Conservation (phyloP, 352 stramenopile species). For the Aphanomyces astaci region DNA sequence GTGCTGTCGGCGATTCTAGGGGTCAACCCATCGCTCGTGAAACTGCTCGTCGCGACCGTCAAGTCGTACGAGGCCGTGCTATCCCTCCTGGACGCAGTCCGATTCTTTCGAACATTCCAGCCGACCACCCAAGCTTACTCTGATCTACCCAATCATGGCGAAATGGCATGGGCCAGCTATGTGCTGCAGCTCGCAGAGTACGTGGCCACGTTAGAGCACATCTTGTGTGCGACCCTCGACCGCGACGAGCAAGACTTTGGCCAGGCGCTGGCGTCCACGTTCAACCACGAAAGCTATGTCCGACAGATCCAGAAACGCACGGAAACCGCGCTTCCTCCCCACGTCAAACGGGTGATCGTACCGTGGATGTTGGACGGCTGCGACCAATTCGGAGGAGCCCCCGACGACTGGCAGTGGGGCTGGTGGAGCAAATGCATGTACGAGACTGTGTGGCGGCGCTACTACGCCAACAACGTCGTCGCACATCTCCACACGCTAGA, state of each 20-base stretch:
- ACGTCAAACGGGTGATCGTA: slow-evolving; percentile 13
- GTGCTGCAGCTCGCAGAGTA: slow-evolving; percentile 13
- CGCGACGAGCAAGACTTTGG: slow-evolving; percentile 8
- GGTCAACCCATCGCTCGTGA: not conserved
- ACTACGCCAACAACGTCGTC: slow-evolving; percentile 3
- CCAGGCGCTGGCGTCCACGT: not conserved
- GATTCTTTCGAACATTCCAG: not conserved
- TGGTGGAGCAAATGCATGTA: slow-evolving; percentile 18
- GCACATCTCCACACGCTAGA: not conserved
- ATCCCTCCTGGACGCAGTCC: not conserved
- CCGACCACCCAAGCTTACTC: too few relatives aligned
- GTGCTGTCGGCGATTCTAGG: not conserved
- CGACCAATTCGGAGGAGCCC: not conserved
- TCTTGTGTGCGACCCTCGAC: slow-evolving; percentile 7
- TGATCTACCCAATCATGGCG: not conserved
- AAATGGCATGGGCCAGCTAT: not conserved
- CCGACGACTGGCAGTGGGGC: slow-evolving; percentile 13
- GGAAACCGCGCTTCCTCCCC: not conserved
- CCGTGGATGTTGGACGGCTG: slow-evolving; percentile 12
- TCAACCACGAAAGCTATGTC: slow-evolving; percentile 3
- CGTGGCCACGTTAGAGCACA: slow-evolving; percentile 1
- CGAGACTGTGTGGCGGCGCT: not conserved
- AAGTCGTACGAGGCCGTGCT: not conserved
- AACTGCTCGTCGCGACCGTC: not conserved
- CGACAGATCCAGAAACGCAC: not conserved